A percentile compares a stretch with the other conserved stretches of the same genome.
Evolutionary conservation across 805 yeast species (phyloP).

Genomic region (Saturnispora diversa): DNA sequence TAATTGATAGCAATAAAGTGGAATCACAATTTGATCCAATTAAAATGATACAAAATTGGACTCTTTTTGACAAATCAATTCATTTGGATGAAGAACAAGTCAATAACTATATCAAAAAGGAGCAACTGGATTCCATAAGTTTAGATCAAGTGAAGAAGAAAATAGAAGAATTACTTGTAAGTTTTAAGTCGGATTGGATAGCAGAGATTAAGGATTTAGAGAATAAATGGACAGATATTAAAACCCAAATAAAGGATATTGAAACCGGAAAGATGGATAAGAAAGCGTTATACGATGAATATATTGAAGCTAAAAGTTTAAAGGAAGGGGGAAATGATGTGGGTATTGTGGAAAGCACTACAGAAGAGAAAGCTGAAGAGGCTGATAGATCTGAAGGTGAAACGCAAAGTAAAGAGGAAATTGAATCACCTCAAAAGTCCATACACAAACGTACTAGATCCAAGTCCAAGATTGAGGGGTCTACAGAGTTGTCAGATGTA

Average conservation of each 20-base stretch:
- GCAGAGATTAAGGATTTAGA: conserved; percentile 35
- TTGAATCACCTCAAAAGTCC: neutral
- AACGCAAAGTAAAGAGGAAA: neutral
- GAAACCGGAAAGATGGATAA: conserved; percentile 36
- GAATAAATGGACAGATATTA: conserved; percentile 28
- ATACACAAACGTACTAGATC: conserved; percentile 7
- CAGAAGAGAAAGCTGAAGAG: conserved; percentile 5
- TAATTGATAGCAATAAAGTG: conserved; percentile 3
- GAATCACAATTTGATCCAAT: neutral
- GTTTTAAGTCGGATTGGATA: conserved; percentile 28
- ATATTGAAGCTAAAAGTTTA: conserved; percentile 11
- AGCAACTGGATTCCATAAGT: conserved; percentile 8
- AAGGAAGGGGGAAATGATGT: neutral
- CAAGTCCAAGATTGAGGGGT: neutral
- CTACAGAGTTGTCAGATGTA: neutral
- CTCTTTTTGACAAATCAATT: neutral
- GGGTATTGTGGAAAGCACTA: neutral
- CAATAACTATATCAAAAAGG: neutral
- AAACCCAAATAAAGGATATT: conserved; percentile 34
- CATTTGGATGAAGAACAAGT: neutral
- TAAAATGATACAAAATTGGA: neutral
- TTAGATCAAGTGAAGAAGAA: neutral
- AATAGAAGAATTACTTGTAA: neutral
- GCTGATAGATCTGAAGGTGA: neutral
- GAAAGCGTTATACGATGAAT: conserved; percentile 25